Base-by-base conservation (phyloP, 768 basidiomycete species). In the Sporobolomyces roseus region DNA sequence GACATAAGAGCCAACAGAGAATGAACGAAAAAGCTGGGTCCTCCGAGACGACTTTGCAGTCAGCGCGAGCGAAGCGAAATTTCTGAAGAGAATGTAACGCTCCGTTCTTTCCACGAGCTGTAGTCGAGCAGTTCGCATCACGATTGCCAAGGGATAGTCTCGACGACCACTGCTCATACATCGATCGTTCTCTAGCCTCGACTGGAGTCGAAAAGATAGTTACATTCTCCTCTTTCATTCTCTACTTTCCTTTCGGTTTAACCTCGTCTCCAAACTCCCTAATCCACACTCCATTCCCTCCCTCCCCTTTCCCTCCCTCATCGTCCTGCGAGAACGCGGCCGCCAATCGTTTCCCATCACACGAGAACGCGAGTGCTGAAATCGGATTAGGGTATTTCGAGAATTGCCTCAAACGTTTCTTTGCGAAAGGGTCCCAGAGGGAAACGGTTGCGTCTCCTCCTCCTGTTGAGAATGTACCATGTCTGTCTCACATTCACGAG, bases 391-490 rank as follows among this genome's bases (percentile, higher is more conserved):
- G 79, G 79, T 87, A 92, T 76, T 90, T 90, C 0, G 88, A 87
- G 71, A 90, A 93, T 74, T 94, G 92, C 30, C 92, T 86, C 61
- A 98, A 81, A 2, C 96, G 87, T 77, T 98, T 98, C 81, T 97
- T 96, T 62, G 93, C 88, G 72, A 88, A 87, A 79, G 93, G 92
- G 77, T 98, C 96, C 96, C 96, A 99, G 66, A 98, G 87, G 0
- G 91, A 92, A 49, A 98, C 90, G 2, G 89, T 89, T 1, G 87
- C 87, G 78, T 99, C 96, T 0, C 92, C 94, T 43, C 96, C 96
- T 3, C 88, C 93, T 0, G 93, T 93, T 0, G 91, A 91, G 74
- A 99, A 96, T 0, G 94, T 97, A 78, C 91, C 93, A 81, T 87
- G 87, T 7, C 90, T 91, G 45, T 46, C 21, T n/a, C n/a, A n/a